Conservation (phyloP, 306 rosid genomes). For the Vigna hirtella region DNA sequence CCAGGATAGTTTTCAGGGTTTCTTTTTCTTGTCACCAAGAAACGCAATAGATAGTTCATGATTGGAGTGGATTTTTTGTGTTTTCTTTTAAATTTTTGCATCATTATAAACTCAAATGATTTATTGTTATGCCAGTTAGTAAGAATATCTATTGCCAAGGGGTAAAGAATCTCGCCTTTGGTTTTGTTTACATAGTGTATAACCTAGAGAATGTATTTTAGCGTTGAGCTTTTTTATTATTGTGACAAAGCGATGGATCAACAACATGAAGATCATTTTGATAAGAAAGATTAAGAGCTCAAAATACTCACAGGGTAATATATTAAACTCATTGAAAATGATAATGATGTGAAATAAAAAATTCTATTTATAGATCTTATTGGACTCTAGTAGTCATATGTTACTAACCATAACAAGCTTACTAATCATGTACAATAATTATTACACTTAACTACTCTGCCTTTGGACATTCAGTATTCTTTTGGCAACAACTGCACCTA, state of each 20-base stretch:
- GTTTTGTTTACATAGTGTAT: conserved; percentile 5
- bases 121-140: conserved; percentile 10
- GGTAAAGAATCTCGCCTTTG: background rate
- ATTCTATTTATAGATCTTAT: no score
- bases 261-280: no score
- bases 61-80: background rate
- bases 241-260: no score
- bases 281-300: no score
- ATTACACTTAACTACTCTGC: background rate
- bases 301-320: no score
- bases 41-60: background rate
- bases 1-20: no score
- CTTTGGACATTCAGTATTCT: conserved; percentile 9
- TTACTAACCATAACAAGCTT: no score
- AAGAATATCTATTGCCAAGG: background rate
- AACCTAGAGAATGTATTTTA: conserved; percentile 12
- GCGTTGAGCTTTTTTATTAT: background rate
- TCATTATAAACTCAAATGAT: conserved; percentile 9
- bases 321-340: no score
- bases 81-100: background rate
- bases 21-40: no score
- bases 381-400: no score
- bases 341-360: no score
- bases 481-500: conserved; percentile 5
- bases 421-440: no score